Conservation (phyloP, 2,329 filamentous ascomycete species). For the Drechslerella dactyloides region DNA sequence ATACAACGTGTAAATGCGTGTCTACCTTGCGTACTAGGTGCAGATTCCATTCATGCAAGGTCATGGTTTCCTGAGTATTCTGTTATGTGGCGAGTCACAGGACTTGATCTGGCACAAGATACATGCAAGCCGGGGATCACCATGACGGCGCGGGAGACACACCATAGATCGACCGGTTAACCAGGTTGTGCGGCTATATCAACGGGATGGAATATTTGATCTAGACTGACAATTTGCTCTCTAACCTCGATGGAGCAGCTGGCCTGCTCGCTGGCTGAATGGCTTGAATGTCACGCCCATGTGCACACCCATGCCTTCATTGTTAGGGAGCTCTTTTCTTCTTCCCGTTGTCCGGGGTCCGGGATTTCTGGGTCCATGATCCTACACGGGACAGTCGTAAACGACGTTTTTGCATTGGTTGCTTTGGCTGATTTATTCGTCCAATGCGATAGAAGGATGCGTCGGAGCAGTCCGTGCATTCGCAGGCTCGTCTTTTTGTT, state of each 20-base stretch:
- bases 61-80: background rate
- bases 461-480: conserved; percentile 4
- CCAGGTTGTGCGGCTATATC: background rate
- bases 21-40: background rate
- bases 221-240: conserved; percentile 16
- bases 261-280: background rate
- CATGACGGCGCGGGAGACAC: background rate
- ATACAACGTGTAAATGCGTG: background rate
- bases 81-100: conserved; percentile 4
- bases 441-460: background rate
- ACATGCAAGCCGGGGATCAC: background rate
- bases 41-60: background rate
- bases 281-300: background rate
- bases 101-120: conserved; percentile 12
- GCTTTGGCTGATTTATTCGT: background rate
- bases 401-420: background rate
- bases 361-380: background rate
- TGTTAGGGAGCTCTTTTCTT: background rate
- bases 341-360: background rate
- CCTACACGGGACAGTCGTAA: background rate
- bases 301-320: background rate
- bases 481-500: background rate
- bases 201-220: conserved; percentile 9
- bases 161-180: background rate
- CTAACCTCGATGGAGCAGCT: background rate